Conservation (phyloP, 2,329 filamentous ascomycete genomes). For the Trichoderma polysporum region DNA sequence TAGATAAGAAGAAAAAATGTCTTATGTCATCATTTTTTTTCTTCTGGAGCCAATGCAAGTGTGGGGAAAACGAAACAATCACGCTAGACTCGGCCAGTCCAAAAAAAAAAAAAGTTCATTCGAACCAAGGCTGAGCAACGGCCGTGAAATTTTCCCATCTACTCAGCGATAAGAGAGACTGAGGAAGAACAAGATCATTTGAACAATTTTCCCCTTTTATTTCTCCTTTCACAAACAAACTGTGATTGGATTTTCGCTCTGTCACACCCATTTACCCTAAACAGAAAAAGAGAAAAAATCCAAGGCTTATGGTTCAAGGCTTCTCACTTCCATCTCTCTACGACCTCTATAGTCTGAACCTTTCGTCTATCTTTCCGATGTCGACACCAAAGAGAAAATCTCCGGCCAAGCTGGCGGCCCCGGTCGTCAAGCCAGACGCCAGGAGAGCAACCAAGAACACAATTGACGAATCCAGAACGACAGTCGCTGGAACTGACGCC, state of each 20-base stretch:
- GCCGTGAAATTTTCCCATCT: constrained; percentile 38
- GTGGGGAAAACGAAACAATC: constrained; percentile 20
- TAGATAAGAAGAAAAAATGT: constrained; percentile 21
- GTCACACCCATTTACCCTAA: background rate
- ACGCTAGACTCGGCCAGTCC: constrained; percentile 22
- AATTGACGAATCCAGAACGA: constrained; percentile 59
- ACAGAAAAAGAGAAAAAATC: background rate
- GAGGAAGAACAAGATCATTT: background rate
- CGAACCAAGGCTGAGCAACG: constrained; percentile 26
- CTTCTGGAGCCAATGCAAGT: background rate
- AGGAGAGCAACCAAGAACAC: constrained; percentile 49
- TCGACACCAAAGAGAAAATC: constrained; percentile 63
- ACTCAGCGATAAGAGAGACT: constrained; percentile 17
- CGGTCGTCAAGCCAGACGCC: constrained; percentile 53
- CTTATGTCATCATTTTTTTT: constrained; percentile 28
- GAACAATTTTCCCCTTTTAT: background rate
- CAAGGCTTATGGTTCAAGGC: background rate
- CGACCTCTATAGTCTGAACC: background rate
- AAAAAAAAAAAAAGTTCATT: constrained; percentile 40
- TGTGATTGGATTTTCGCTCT: background rate
- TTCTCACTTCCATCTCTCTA: background rate
- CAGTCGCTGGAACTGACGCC: constrained; percentile 48
- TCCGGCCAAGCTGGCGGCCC: constrained; percentile 56
- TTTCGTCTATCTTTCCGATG: constrained; percentile 39
- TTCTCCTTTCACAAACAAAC: background rate